These are phyloP conservation scores for Claviceps citrina DNA, from an alignment of 2,329 filamentous ascomycete species.

Conservation along the genomic window DNA sequence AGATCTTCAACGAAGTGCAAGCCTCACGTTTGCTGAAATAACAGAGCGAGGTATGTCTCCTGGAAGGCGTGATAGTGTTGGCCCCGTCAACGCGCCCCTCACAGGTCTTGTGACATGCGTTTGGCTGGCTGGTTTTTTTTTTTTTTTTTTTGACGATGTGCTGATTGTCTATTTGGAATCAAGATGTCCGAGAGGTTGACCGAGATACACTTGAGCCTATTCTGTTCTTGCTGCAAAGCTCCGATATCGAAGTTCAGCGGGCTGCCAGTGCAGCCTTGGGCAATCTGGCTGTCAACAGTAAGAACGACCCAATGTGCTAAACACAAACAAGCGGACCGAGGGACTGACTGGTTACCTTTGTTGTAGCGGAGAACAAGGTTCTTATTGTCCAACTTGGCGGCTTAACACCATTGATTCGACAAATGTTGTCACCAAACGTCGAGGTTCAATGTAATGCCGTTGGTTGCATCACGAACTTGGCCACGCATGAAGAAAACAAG, in stretches of 20 bases:
- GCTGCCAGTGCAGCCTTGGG: constrained; percentile 91
- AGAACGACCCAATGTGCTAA: constrained; percentile 15
- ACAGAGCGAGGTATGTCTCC: constrained; percentile 72
- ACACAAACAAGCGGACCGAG: background rate
- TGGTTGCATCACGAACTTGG: constrained; percentile 94
- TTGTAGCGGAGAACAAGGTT: constrained; percentile 90
- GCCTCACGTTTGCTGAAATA: constrained; percentile 96
- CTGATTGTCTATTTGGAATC: constrained; percentile 3
- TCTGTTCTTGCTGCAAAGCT: constrained; percentile 82
- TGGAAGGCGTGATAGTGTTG: background rate
- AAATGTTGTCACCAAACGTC: constrained; percentile 96
- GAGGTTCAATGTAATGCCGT: constrained; percentile 99
- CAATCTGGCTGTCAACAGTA: constrained; percentile 95
- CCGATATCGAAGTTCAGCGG: constrained; percentile 92
- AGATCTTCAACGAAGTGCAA: constrained; percentile 90
- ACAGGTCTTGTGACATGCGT: no score
- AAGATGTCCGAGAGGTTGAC: constrained; percentile 94
- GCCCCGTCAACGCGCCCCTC: background rate
- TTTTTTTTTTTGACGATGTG: no score
- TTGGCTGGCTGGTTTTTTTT: background rate
- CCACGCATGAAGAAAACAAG: constrained; percentile 98
- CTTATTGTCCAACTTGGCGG: constrained; percentile 87
- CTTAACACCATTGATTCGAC: constrained; percentile 77
- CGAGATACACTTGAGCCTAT: constrained; percentile 91
- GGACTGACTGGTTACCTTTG: constrained; percentile 25